Percentiles rank a stretch among this genome's conserved stretches.
These are phyloP conservation scores for Podospora tetraspora DNA, from an alignment of 495 filamentous ascomycete genomes.

Conservation along the genomic window DNA sequence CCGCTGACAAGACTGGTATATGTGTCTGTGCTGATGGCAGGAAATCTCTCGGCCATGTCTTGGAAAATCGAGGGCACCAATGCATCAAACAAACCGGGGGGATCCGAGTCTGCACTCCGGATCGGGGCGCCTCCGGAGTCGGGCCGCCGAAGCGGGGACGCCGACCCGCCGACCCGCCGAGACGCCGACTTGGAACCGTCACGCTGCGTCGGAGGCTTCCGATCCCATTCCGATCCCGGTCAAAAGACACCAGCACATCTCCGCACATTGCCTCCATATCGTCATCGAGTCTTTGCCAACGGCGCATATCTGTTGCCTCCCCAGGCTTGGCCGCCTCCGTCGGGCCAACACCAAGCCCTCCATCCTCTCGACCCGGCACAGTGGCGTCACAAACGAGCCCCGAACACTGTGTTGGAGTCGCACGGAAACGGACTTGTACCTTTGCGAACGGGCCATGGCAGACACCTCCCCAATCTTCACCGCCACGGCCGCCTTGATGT, in stretches of 20 bases:
- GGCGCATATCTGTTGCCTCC: too few relatives aligned
- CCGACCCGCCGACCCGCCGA: background rate
- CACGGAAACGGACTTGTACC: background rate
- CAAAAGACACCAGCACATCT: too few relatives aligned
- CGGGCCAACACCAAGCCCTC: background rate
- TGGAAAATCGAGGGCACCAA: background rate
- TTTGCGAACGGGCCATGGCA: background rate
- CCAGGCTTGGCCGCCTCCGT: too few relatives aligned
- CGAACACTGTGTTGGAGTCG: background rate
- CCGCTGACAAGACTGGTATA: background rate
- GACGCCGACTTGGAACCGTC: background rate
- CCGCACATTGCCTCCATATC: background rate
- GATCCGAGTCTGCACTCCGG: background rate
- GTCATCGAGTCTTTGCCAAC: background rate
- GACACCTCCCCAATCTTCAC: background rate
- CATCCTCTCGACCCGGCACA: too few relatives aligned
- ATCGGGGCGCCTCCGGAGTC: background rate
- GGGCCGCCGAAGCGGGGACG: background rate
- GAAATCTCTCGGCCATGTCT: background rate
- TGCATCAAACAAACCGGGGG: background rate
- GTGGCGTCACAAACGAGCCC: background rate
- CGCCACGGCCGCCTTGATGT: background rate
- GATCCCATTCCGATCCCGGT: background rate
- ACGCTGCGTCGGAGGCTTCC: background rate
- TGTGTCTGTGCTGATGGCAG: background rate